Evolutionary conservation across 345 rosid species (phyloP).

Genomic region (Lepidium africanum): DNA sequence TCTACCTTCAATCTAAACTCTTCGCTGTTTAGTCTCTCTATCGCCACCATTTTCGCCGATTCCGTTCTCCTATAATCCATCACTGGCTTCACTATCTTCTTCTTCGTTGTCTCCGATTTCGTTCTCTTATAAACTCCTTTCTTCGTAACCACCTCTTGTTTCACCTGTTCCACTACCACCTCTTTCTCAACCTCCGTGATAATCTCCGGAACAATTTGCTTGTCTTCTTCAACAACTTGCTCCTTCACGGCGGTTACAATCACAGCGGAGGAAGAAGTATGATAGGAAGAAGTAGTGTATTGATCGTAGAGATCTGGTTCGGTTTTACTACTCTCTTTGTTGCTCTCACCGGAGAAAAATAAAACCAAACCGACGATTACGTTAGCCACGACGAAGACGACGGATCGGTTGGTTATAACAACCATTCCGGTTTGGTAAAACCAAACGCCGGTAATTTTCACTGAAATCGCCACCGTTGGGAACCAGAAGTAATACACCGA

Average conservation of each 20-base stretch:
- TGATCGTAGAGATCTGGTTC: constrained; percentile 14
- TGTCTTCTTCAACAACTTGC: background rate
- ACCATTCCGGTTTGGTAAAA: background rate
- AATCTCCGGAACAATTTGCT: background rate
- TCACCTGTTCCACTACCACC: background rate
- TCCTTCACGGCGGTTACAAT: background rate
- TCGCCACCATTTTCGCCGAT: background rate
- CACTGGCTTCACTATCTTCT: background rate
- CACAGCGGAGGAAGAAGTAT: background rate
- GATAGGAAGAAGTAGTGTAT: constrained; percentile 6
- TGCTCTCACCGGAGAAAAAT: background rate
- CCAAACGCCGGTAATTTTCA: background rate
- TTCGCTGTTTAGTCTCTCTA: constrained; percentile 10
- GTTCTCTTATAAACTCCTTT: background rate
- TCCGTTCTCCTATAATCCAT: constrained; percentile 7
- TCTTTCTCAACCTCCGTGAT: background rate
- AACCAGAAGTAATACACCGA: background rate
- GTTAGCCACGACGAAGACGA: constrained; percentile 10
- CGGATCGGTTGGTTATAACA: background rate
- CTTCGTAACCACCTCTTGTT: background rate
- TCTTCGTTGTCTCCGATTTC: constrained; percentile 8
- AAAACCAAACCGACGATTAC: background rate
- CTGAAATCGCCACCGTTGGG: background rate
- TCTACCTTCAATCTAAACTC: constrained; percentile 13
- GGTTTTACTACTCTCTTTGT: background rate